Base-by-base conservation (phyloP, 1,284 basidiomycete species). In the Ganoderma leucocontextum region DNA sequence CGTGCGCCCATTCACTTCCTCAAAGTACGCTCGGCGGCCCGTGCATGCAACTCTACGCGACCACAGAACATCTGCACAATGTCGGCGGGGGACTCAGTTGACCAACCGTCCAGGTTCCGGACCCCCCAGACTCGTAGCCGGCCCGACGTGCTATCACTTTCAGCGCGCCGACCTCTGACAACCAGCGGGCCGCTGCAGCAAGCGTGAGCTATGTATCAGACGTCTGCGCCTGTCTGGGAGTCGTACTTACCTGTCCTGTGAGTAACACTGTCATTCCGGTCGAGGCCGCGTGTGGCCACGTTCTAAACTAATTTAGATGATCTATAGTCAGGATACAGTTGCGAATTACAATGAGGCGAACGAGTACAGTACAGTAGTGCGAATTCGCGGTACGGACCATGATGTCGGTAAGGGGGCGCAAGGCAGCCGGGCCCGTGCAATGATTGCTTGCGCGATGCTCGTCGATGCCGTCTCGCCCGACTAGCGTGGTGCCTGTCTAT, bases 151-250 rank as follows among this genome's bases (percentile, higher is more conserved):
- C 29, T 35, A 19, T 55, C 53, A 17, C 55, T 36, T 5, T 33
- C 15, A 6, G 35, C 35, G n/a, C 55, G 35, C 33, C 35, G 35
- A n/a, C 8, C 33, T 19, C 35, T 38, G 55, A 58, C 35, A 38
- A 25, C 29, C 29, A 55, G 29, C 13, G 8, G 52, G 29, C 29
- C 15, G 25, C 52, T 22, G 29, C 17, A 55, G 25, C 52, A 9
- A 12, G 15, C 8, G 52, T 55, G 33, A 55, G 4, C 7, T 33
- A n/a, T n/a, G n/a, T n/a, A 55, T 15, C 25, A 13, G 52, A 4
- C 29, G 12, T 35, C 33, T 25, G 22, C 29, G 52, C 52, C 58
- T 38, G 58, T 36, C 58, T 59, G 58, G 58, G 58, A 59, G 49
- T 22, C n/a, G 49, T 52, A 52, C n/a, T n/a, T 60, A 60, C n/a